phyloP scores from a whole-genome alignment of 441 rosid genomes.

The Gossypium lobatum region DNA sequence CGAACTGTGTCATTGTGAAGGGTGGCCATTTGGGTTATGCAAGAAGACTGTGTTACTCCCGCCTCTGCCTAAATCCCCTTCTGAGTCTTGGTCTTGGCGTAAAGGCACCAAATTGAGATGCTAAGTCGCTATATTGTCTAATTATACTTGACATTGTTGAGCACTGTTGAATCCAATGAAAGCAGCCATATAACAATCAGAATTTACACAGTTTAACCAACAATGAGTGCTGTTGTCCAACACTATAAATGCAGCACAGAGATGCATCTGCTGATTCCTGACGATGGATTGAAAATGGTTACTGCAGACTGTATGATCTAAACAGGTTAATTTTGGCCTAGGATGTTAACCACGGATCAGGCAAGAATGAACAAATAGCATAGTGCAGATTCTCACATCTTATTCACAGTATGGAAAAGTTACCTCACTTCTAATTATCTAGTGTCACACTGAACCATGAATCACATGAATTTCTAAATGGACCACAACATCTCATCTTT shows the following conservation, averaged over 20 bases:
- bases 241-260: neutral
- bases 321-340: neutral
- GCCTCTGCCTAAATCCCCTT: constrained; percentile 80
- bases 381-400: no score
- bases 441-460: no score
- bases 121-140: constrained; percentile 25
- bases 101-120: constrained; percentile 35
- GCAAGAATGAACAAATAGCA: no score
- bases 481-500: no score
- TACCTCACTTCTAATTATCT: no score
- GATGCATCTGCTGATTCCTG: neutral
- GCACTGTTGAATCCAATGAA: no score
- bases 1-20: constrained; percentile 65
- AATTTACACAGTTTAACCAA: neutral
- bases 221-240: neutral
- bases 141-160: no score
- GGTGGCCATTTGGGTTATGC: constrained; percentile 90
- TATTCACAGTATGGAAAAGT: no score
- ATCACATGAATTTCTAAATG: no score
- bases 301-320: neutral
- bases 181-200: neutral
- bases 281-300: neutral
- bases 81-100: constrained; percentile 88
- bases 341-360: no score
- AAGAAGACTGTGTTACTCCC: constrained; percentile 71